Evolutionary conservation across 164 flowering plant species (phyloP), one percentile per base, ranked within the genome.

Genomic region (Echeveria elegans): DNA sequence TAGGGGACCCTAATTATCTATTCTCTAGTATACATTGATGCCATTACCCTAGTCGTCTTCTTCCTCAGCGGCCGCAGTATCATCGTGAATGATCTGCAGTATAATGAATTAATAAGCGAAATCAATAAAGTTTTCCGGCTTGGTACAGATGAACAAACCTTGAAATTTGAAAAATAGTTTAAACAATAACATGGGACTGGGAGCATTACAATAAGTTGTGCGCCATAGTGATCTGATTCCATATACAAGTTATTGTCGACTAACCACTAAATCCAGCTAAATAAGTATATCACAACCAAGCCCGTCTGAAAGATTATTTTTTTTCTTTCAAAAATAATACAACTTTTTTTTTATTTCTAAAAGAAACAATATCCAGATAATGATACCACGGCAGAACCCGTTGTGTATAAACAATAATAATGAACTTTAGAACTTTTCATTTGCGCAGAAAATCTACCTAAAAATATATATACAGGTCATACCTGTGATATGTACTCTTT

Each of bases 401-500:
- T 2, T n/a, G 10, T 9, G 18, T 48, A 23, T 18, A 18, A 2
- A 6, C 24, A 48, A 1, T 1, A 48, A 4, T 5, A 21, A n/a
- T 5, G 2, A 14, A 15, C 2, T 47, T 0, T 11, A 21, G 30
- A 23, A 53, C 9, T 6, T 24, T 24, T 23, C 18, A 56, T 56
- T 19, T 23, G 16, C 30, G 2, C 11, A 53, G 12, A 12, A 53
- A 9, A 24, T 21, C 18, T 6, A 24, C 23, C 9, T 58, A 56
- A 8, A 61, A 31, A 36, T n/a, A 47, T 58, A 21, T 12, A 38
- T 65, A 3, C 7, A 34, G 37, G 58, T 15, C 48, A 59, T 78
- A 89, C 92, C 92, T 87, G 76, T 65, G 85, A 73, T 68, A 89
- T 79, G 72, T 83, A 77, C 52, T 83, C 89, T 71, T 89, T 87